These are phyloP conservation scores for Colletotrichum abscissum DNA, from an alignment of 2,329 filamentous ascomycete species.

Conservation along the genomic window DNA sequence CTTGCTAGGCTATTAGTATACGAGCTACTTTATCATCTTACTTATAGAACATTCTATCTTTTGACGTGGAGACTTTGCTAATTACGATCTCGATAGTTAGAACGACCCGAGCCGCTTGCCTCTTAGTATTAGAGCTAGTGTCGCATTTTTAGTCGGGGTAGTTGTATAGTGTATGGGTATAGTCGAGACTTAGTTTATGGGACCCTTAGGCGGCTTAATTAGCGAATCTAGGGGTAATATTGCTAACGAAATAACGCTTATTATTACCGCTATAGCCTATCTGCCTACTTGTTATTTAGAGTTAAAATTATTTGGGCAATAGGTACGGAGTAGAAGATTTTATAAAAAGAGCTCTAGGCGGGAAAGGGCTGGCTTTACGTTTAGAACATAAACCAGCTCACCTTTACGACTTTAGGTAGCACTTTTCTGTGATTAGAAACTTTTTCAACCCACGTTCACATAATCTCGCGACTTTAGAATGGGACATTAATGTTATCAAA, in stretches of 20 bases:
- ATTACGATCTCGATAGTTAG: constrained; percentile 10
- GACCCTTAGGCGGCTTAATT: constrained; percentile 1
- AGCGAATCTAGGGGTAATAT: constrained; percentile 10
- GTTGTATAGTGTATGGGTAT: constrained; percentile 8
- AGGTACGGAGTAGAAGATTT: neutral
- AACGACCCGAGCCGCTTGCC: constrained; percentile 15
- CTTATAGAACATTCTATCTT: neutral
- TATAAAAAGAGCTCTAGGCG: too few relatives aligned
- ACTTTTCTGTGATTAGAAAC: too few relatives aligned
- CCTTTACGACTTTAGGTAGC: too few relatives aligned
- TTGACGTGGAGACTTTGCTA: constrained; percentile 1
- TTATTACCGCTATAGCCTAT: neutral
- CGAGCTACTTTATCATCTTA: neutral
- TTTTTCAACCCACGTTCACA: too few relatives aligned
- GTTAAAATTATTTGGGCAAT: neutral
- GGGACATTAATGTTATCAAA: too few relatives aligned
- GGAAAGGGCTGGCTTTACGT: too few relatives aligned
- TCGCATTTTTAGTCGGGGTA: neutral
- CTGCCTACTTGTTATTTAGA: neutral
- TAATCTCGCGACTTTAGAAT: too few relatives aligned
- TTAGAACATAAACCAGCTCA: too few relatives aligned
- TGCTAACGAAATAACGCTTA: neutral
- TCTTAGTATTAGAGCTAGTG: constrained; percentile 4
- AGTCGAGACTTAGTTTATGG: constrained; percentile 9
- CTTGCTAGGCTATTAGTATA: neutral